Evolutionary conservation across 2,329 filamentous ascomycete genomes (phyloP).

Genomic region (Chaetomiaceae sp.): DNA sequence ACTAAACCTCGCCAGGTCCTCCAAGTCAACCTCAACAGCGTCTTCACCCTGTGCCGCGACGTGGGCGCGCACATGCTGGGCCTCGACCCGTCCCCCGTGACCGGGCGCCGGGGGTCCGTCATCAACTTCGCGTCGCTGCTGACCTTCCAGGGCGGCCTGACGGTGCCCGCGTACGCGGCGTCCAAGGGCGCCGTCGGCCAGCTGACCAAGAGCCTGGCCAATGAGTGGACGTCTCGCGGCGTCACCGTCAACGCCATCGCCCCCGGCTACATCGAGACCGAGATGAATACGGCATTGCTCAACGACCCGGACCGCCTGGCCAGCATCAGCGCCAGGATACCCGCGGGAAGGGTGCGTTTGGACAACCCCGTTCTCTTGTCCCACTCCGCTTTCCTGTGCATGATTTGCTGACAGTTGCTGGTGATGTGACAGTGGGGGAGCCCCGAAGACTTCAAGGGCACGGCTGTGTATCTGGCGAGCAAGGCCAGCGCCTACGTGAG

Average conservation of each 20-base stretch:
- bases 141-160: conserved; percentile 80
- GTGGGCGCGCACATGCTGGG: conserved; percentile 72
- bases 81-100: conserved; percentile 41
- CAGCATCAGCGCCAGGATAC: conserved; percentile 74
- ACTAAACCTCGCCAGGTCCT: conserved; percentile 48
- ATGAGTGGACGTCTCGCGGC: conserved; percentile 77
- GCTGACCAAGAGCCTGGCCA: conserved; percentile 76
- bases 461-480: conserved; percentile 69
- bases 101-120: conserved; percentile 60
- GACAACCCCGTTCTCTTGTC: too few relatives aligned
- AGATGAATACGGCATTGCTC: conserved; percentile 84
- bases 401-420: background rate
- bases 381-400: background rate
- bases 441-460: conserved; percentile 84
- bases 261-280: conserved; percentile 86
- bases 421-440: conserved; percentile 62
- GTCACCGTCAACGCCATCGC: conserved; percentile 84
- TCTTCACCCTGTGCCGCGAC: conserved; percentile 73
- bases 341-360: conserved; percentile 55
- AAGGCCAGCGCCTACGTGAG: conserved; percentile 73
- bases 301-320: conserved; percentile 61
- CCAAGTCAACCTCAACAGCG: conserved; percentile 78
- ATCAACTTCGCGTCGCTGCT: conserved; percentile 82
- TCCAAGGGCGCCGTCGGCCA: conserved; percentile 81
- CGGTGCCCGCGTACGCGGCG: conserved; percentile 81